A percentile compares a stretch with the other conserved stretches of the same genome.
Conservation (phyloP, 305 asterid species). For the Solanum hybrid region DNA sequence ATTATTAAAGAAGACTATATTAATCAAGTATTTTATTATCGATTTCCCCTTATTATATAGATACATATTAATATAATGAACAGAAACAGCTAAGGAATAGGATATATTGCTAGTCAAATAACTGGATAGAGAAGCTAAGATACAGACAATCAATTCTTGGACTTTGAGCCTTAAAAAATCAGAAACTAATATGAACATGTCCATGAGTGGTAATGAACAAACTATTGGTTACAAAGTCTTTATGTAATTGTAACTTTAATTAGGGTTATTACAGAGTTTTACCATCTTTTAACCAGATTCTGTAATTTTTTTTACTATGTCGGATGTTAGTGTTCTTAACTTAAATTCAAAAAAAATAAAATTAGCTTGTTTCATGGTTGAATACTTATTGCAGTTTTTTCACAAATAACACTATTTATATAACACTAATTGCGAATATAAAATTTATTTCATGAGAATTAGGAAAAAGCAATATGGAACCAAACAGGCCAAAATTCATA, state of each 20-base stretch:
- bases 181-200: not conserved
- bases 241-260: not conserved
- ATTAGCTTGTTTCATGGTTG: not conserved
- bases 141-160: not conserved
- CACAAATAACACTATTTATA: not conserved
- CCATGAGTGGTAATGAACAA: not conserved
- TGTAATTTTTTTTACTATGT: not conserved
- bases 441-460: not conserved
- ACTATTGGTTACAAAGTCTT: not conserved
- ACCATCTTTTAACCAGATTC: not conserved
- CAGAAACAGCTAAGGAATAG: not conserved
- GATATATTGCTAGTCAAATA: not conserved
- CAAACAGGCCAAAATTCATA: not conserved
- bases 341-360: too few species aligned
- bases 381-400: not conserved
- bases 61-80: not conserved
- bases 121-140: not conserved
- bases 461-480: not conserved
- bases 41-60: not conserved
- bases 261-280: not conserved
- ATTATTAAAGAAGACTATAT: not conserved
- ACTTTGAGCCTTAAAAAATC: not conserved
- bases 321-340: not conserved
- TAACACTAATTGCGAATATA: too few species aligned
- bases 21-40: not conserved